A percentile compares a stretch with the other conserved stretches of the same genome.
phyloP scores from a whole-genome alignment of 352 stramenopile genomes.

The Phytophthora ramorum region DNA sequence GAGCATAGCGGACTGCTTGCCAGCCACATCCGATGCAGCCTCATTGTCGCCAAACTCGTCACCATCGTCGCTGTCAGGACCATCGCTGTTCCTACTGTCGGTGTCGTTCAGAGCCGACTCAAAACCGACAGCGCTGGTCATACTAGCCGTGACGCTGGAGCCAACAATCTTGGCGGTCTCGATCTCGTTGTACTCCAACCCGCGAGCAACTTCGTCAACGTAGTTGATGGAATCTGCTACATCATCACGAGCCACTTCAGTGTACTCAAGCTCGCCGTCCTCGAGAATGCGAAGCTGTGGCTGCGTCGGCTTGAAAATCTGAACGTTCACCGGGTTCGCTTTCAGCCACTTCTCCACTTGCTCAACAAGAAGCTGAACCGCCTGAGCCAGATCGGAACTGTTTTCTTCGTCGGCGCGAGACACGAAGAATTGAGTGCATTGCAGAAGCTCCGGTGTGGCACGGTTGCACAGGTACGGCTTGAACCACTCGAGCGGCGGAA shows the following conservation, averaged over 20 bases:
- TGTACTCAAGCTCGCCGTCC: constrained; percentile 60
- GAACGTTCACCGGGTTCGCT: constrained; percentile 63
- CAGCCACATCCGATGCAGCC: not conserved
- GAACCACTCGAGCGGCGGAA: constrained; percentile 55
- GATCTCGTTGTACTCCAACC: constrained; percentile 56
- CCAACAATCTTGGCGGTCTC: constrained; percentile 21
- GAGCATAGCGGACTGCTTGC: constrained; percentile 15
- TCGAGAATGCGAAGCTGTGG: constrained; percentile 62
- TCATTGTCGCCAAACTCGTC: constrained; percentile 9
- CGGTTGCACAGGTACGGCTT: constrained; percentile 72
- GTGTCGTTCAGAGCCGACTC: constrained; percentile 64
- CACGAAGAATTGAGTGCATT: constrained; percentile 56
- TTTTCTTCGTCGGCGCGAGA: constrained; percentile 51
- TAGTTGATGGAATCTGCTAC: constrained; percentile 68
- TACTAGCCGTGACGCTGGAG: constrained; percentile 8
- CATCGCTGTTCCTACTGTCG: constrained; percentile 45
- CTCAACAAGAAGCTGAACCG: constrained; percentile 64
- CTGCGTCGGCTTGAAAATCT: constrained; percentile 57
- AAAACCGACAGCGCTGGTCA: constrained; percentile 57
- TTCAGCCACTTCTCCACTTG: constrained; percentile 63
- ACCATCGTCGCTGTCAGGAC: constrained; percentile 55
- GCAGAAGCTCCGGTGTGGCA: constrained; percentile 68
- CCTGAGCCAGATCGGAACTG: constrained; percentile 59
- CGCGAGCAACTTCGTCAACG: constrained; percentile 70
- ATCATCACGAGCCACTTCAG: constrained; percentile 56